Evolutionary conservation across 2,329 filamentous ascomycete species (phyloP).

Genomic region (Elsinoe fawcettii): DNA sequence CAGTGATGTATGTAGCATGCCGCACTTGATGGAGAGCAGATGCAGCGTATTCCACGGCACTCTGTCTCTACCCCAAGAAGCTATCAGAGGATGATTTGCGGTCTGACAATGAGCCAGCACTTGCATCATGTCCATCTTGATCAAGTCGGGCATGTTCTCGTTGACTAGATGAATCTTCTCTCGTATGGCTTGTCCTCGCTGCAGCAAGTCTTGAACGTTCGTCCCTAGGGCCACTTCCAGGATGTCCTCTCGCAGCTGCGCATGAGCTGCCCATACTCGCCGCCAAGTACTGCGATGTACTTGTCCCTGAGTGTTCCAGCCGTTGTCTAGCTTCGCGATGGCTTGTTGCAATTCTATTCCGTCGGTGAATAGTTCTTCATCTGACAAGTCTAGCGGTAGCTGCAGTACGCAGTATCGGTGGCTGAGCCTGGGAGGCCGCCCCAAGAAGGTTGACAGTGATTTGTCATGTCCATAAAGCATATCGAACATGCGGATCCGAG

Average conservation of each 20-base stretch:
- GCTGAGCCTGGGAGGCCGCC: constrained; percentile 15
- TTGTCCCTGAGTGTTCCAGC: constrained; percentile 45
- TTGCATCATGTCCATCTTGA: constrained; percentile 25
- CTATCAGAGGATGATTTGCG: constrained; percentile 9
- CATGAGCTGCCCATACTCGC: constrained; percentile 42
- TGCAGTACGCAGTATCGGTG: constrained; percentile 49
- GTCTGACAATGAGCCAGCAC: constrained; percentile 20
- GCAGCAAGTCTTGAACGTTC: constrained; percentile 32
- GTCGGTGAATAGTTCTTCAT: constrained; percentile 42
- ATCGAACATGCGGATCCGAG: constrained; percentile 29
- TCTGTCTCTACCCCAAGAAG: constrained; percentile 15
- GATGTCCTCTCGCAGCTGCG: constrained; percentile 50
- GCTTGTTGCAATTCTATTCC: constrained; percentile 35
- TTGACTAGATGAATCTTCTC: constrained; percentile 35
- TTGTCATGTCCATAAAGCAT: constrained; percentile 30
- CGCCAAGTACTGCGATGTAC: constrained; percentile 40
- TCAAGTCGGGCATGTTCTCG: constrained; percentile 27
- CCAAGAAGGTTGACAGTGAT: constrained; percentile 27
- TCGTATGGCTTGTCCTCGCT: constrained; percentile 32
- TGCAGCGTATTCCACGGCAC: constrained; percentile 38
- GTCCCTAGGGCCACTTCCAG: constrained; percentile 49
- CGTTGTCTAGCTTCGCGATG: constrained; percentile 40
- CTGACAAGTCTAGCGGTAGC: constrained; percentile 47
- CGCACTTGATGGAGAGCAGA: constrained; percentile 38
- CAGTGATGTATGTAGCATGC: constrained; percentile 51